Evolutionary conservation across 176 grass and related monocot species (phyloP).

Genomic region (Cenchrus purpureus): DNA sequence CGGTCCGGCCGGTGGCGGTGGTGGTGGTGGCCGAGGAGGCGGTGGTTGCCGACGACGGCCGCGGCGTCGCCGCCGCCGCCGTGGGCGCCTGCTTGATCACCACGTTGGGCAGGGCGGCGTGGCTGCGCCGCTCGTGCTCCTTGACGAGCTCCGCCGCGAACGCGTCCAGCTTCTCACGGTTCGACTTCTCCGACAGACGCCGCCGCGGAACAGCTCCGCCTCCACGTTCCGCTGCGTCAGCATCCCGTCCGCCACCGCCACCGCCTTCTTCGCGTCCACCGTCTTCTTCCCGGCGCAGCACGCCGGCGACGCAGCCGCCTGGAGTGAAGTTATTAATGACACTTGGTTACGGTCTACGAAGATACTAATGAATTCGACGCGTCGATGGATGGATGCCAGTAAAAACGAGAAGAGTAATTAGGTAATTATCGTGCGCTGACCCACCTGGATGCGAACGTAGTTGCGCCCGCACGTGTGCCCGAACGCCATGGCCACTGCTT

Average conservation of each 20-base stretch:
- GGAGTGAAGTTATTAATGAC: not conserved
- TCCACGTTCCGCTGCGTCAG: conserved; percentile 71
- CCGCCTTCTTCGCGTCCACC: conserved; percentile 37
- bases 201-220: conserved; percentile 54
- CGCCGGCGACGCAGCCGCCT: conserved; percentile 41
- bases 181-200: conserved; percentile 60
- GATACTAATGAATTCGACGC: not conserved
- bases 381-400: not conserved
- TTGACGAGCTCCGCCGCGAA: conserved; percentile 67
- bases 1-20: conserved; percentile 22
- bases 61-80: not conserved
- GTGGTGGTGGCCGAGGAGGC: conserved; percentile 11
- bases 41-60: conserved; percentile 44
- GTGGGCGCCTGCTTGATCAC: conserved; percentile 51
- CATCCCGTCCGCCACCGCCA: conserved; percentile 51
- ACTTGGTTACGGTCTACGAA: no score
- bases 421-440: not conserved
- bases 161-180: conserved; percentile 67
- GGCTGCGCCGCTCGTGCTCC: conserved; percentile 48
- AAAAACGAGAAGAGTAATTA: no score
- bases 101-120: conserved; percentile 39
- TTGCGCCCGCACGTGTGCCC: conserved; percentile 61
- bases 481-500: conserved; percentile 78
- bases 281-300: conserved; percentile 21
- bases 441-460: conserved; percentile 69